Evolutionary conservation across 805 yeast species (phyloP), one percentile per base, ranked within the genome.

Genomic region (Metschnikowia rubicola): DNA sequence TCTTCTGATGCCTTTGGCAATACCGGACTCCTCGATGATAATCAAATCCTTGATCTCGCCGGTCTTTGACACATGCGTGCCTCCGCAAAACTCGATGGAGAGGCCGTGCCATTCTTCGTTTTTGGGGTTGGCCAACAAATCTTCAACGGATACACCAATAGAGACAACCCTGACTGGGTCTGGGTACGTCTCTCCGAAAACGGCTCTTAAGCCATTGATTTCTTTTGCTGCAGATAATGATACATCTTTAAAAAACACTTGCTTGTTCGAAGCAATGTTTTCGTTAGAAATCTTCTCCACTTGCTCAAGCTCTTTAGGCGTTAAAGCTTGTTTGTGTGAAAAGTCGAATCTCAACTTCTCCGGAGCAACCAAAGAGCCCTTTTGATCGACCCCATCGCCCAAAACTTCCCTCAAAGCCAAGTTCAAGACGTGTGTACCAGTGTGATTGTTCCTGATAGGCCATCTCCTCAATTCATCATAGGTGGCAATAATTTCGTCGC

Each of bases 91-190:
- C 73, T 94, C 99, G 56, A 94, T 78, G 1, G 97, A 88, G 62
- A 79, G 75, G 36, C 79, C 71, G 59, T 67, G 70, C 98, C 99
- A 94, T 61, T 88, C 80, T 43, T 73, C 71, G 62, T 80, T 86
- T 29, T 72, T 58, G 57, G 97, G 96, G 58, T 83, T 75, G 7
- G 76, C 74, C 55, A 92, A 66, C 57, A 94, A 74, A 11, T 86
- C 94, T 26, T 87, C 90, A 37, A 94, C 90, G 39, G 96, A 83
- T 35, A 80, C 85, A 63, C 99, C 99, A 62, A 94, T 87, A 30
- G 96, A 88, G 41, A 94, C 97, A 57, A 94, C 99, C 66, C 99
- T 84, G 19, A 94, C 99, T 34, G 99, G 99, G 64, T 94, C 97
- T 37, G 99, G 99, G 64, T 94, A 94, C 3, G 96, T 89, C 75